These are phyloP conservation scores for Lepiota brunneoincarnata DNA, from an alignment of 768 basidiomycete genomes.

Conservation along the genomic window DNA sequence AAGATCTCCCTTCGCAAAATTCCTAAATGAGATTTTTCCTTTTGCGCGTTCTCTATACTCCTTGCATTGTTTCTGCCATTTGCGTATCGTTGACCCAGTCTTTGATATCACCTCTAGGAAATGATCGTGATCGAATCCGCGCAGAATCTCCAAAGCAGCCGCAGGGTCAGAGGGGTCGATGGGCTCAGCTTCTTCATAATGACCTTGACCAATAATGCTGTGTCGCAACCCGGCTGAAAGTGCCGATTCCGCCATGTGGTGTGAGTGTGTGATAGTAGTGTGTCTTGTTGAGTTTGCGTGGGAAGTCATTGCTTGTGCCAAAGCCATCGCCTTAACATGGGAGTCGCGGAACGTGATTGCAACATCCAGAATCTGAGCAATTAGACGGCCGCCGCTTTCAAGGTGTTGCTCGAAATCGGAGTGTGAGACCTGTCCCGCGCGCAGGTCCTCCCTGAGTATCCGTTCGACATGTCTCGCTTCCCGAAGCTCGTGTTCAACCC, in stretches of 20 bases:
- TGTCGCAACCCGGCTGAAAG: constrained; percentile 53
- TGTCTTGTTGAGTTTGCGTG: constrained; percentile 53
- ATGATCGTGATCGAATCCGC: constrained; percentile 79
- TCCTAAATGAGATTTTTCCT: constrained; percentile 94
- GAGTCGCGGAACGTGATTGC: constrained; percentile 76
- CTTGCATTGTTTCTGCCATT: constrained; percentile 98
- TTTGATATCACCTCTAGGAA: constrained; percentile 83
- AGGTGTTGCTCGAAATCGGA: constrained; percentile 64
- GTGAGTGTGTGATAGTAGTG: constrained; percentile 24
- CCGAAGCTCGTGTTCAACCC: constrained; percentile 66
- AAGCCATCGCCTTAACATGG: constrained; percentile 67
- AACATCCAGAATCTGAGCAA: constrained; percentile 81
- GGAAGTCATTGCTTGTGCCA: constrained; percentile 54
- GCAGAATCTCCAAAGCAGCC: constrained; percentile 65
- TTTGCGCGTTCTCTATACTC: constrained; percentile 94
- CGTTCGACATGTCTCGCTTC: constrained; percentile 67
- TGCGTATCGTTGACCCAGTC: constrained; percentile 82
- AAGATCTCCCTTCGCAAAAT: constrained; percentile 93
- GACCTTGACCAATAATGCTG: constrained; percentile 18
- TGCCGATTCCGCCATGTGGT: constrained; percentile 42
- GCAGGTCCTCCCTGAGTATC: constrained; percentile 71
- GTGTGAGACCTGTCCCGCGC: constrained; percentile 64
- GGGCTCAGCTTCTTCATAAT: constrained; percentile 50
- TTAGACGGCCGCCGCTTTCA: constrained; percentile 63
- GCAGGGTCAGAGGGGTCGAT: constrained; percentile 76